Conservation (phyloP, 306 rosid species). For the Carpinus fangiana region DNA sequence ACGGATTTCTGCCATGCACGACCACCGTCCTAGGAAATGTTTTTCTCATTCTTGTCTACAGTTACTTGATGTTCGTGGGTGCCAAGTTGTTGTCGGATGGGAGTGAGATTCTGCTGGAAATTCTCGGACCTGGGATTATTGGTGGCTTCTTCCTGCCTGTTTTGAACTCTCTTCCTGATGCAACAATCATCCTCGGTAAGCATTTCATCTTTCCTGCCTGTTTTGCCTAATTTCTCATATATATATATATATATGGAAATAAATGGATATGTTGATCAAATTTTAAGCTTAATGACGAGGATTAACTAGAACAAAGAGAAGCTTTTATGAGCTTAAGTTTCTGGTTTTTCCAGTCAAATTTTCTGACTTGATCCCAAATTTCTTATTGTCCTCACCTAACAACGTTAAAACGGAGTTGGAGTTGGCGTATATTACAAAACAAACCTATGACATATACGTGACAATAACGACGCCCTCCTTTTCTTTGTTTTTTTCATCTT, state of each 20-base stretch:
- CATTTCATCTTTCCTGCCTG: too few species aligned
- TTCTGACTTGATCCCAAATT: background rate
- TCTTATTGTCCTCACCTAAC: background rate
- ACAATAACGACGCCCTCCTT: background rate
- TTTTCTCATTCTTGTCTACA: constrained; percentile 45
- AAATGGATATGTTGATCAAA: background rate
- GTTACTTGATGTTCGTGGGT: constrained; percentile 50
- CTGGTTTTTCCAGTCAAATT: background rate
- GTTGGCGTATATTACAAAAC: background rate
- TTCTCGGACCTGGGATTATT: constrained; percentile 50
- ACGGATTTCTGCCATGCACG: constrained; percentile 54
- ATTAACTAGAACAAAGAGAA: background rate
- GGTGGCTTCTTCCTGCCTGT: constrained; percentile 52
- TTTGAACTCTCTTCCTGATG: constrained; percentile 50
- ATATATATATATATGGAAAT: too few species aligned
- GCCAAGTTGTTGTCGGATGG: constrained; percentile 44
- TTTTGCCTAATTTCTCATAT: too few species aligned
- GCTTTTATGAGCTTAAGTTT: background rate
- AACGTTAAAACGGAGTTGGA: background rate
- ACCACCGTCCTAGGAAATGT: constrained; percentile 34
- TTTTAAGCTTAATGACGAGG: background rate
- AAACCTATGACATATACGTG: background rate
- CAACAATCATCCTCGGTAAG: constrained; percentile 50
- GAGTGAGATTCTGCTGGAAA: constrained; percentile 52
- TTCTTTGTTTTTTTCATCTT: too few species aligned